A percentile compares a stretch with the other conserved stretches of the same genome.
These are phyloP conservation scores for Fusarium domesticum DNA, from an alignment of 2,329 filamentous ascomycete species.

Conservation along the genomic window DNA sequence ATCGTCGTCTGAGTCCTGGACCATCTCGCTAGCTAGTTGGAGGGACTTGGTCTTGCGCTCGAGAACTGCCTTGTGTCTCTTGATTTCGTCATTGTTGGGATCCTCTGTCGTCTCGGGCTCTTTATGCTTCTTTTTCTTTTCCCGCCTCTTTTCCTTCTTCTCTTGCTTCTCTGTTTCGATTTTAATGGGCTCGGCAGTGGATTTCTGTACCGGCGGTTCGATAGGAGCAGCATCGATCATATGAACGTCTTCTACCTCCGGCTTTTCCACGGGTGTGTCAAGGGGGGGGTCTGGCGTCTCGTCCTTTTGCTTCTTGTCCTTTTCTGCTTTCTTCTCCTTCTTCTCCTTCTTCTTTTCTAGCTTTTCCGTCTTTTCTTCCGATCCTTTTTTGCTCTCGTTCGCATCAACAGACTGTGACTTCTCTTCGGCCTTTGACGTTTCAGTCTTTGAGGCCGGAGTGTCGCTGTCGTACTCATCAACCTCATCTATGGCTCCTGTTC, in stretches of 20 bases:
- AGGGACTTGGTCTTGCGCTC: conserved; percentile 56
- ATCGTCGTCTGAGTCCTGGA: conserved; percentile 33
- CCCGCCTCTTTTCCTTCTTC: conserved; percentile 20
- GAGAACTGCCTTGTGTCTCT: conserved; percentile 50
- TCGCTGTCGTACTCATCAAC: conserved; percentile 15
- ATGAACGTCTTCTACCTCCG: conserved; percentile 9
- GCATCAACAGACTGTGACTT: conserved; percentile 29
- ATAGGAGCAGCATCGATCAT: conserved; percentile 20
- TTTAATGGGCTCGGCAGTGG: conserved; percentile 3
- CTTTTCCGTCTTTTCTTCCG: conserved; percentile 27
- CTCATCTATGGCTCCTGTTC: conserved; percentile 12
- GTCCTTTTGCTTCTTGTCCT: conserved; percentile 8
- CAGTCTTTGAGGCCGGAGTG: conserved; percentile 24
- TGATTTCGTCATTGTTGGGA: conserved; percentile 29
- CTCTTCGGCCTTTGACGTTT: conserved; percentile 32
- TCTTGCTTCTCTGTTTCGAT: conserved; percentile 4
- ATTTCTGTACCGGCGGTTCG: conserved; percentile 3
- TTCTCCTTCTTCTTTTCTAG: conserved; percentile 23
- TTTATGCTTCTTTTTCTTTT: conserved; percentile 35
- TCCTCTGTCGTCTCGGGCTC: conserved; percentile 23
- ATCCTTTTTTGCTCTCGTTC: no score
- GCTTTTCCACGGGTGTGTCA: conserved; percentile 1
- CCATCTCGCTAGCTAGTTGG: conserved; percentile 44
- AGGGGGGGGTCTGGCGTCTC: conserved; percentile 10
- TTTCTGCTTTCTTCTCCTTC: conserved; percentile 10